Evolutionary conservation across 2,329 filamentous ascomycete genomes (phyloP), one percentile per base, ranked within the genome.

Genomic region (Exserohilum rostratum): DNA sequence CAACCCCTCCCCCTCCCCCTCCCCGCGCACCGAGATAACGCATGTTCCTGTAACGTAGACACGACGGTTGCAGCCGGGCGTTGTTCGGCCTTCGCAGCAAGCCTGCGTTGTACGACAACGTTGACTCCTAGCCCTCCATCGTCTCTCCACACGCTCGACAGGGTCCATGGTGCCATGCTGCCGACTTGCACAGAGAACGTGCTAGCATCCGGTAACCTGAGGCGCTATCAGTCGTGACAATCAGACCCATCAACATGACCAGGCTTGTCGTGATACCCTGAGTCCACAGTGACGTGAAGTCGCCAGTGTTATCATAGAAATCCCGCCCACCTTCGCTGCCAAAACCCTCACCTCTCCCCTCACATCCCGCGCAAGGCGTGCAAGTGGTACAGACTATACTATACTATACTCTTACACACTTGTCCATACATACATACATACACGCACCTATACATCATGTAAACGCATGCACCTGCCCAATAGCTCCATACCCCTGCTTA

Each of bases 31-130:
- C 22, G 46, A 33, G 35, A 37, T 42, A 31, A 49, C 37, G 27
- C 55, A 64, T 68, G 66, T 57, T 64, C 64, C 55, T 43, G 68
- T 71, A 65, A 35, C 52, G 42, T 46, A 17, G 7, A 40, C 46
- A 60, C 65, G 7, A 69, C 65, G 48, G 61, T 57, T 61, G 53
- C 52, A 48, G 39, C 48, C 53, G 34, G 40, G 34, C 51, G 38
- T 37, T 33, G 31, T 17, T 42, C 45, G 37, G 46, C 45, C 56
- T n/a, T 30, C 50, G 57, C 56, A 52, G 40, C 46, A 70, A 67
- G 65, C 61, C 59, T 64, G 60, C 55, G 64, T 69, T 67, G 70
- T 70, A 69, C 58, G 20, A 68, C 70, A 60, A 70, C 50, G 63
- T 65, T 68, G 62, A 67, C 68, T 43, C 60, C 30, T 40, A 49